Conservation (phyloP, 2,329 filamentous ascomycete species). For the Ophiocordyceps camponoti-rufipedis region DNA sequence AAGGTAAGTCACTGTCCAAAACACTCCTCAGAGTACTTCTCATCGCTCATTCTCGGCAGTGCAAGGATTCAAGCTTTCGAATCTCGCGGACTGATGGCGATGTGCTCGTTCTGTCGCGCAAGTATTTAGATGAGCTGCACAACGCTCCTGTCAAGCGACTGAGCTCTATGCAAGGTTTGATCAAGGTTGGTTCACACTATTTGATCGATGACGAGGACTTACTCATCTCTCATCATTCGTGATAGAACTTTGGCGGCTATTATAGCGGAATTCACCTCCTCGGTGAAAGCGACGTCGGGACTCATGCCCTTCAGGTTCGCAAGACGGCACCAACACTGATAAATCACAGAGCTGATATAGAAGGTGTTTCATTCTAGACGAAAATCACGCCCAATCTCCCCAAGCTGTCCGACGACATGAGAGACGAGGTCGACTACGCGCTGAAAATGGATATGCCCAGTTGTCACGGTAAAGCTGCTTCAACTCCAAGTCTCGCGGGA, state of each 20-base stretch:
- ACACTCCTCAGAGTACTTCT: neutral
- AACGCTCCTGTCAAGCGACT: slow-evolving; percentile 1
- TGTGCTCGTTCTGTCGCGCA: slow-evolving; percentile 2
- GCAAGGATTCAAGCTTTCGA: slow-evolving; percentile 2
- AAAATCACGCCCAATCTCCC: slow-evolving; percentile 3
- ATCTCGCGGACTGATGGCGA: slow-evolving; percentile 3
- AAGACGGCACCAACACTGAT: neutral
- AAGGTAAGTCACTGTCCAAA: neutral
- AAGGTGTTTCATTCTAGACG: neutral
- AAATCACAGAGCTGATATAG: neutral
- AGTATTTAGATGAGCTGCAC: slow-evolving; percentile 4
- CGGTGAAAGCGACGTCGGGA: slow-evolving; percentile 2
- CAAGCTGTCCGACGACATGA: slow-evolving; percentile 2
- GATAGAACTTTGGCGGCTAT: slow-evolving; percentile 3
- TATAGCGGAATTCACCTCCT: slow-evolving; percentile 3
- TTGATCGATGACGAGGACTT: neutral
- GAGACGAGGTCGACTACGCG: slow-evolving; percentile 3
- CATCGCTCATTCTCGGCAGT: neutral
- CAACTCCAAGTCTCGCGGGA: too few species aligned
- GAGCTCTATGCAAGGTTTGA: slow-evolving; percentile 3
- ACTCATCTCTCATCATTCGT: neutral
- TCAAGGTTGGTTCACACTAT: neutral
- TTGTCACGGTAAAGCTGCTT: slow-evolving; percentile 2
- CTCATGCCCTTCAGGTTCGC: slow-evolving; percentile 3
- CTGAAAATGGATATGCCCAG: slow-evolving; percentile 1